Evolutionary conservation across 2,329 filamentous ascomycete species (phyloP), one percentile per base, ranked within the genome.

Genomic region (Fusarium nurragi): DNA sequence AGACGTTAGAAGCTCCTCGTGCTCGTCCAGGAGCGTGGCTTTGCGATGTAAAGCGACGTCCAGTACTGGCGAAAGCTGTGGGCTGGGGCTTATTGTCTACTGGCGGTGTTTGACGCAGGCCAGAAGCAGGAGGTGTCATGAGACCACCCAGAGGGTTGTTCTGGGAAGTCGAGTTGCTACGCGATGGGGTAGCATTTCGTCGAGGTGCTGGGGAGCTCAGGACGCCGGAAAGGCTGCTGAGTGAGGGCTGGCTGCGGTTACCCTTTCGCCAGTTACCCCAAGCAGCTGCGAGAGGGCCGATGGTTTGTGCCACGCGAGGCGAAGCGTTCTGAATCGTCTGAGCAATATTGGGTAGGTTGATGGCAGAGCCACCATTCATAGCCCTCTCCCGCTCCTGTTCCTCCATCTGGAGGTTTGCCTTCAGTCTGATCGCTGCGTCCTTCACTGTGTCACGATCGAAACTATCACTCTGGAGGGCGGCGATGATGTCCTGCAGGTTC

Each of bases 361-460:
- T 83, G 25, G 86, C 81, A 9, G 88, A 90, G 14, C 86, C 86
- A 44, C 89, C 89, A 51, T 90, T 88, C 78, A 92, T 86, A 1
- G 92, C 89, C 59, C 95, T 87, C 77, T 98, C 94, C 48, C 93
- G 92, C 78, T 97, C 94, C 75, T 97, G 93, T 75, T 96, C 92
- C 77, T 99, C 94, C 95, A 99, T 99, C 75, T 98, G 93, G 32
- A 99, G 83, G 73, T 97, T 97, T 14, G 95, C 92, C 75, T 93
- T 92, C 60, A 99, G 88, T 50, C 95, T 90, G 70, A 98, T 98
- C 32, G 93, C 92, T 7, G 94, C 93, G 74, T 98, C 94, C 71
- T 91, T 92, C 65, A 97, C 91, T 7, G 86, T 85, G 63, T 93
- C 88, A 55, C 88, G 87, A 76, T 98, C 90, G 74, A 92, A 95